Base-by-base conservation (phyloP, 2,329 filamentous ascomycete species). In the Nannizzia gypsea region DNA sequence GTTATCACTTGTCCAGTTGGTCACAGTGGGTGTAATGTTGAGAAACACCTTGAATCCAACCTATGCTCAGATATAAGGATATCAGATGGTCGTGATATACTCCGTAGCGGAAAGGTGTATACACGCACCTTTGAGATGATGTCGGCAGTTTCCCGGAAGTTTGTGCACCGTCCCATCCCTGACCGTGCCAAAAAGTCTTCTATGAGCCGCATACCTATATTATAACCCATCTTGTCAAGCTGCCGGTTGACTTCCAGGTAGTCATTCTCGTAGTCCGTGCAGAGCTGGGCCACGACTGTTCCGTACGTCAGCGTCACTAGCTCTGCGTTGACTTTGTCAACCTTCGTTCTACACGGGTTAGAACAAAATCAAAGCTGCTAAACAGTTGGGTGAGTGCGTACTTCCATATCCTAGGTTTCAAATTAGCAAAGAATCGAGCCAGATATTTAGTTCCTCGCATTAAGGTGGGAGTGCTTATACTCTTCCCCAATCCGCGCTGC, bases 11-110 rank as follows among this genome's bases (percentile, higher is more conserved):
- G 90, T 93, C 93, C 93, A 99, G 71, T 95, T 96, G 55, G 90
- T 90, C 64, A 97, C 86, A 6, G 86, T 88, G 0, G 93, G 93
- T 3, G 91, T 95, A 67, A 96, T 90, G 70, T 99, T 99, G 63
- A 99, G 83, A 73, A 99, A 99, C 65, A 99, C 96, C 77, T 99
- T 97, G 78, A 99, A 99, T 60, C 93, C 93, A 65, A 99, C 88
- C 89, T 96, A 54, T 6, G 9, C n/a, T 13, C 50, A 13, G 17
- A 6, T 50, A 26, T 50, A 20, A 54, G 4, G 1, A 20, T n/a
- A n/a, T 54, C 15, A 50, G 44, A 22, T 50, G 44, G 20, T 15
- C n/a, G 9, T 36, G 15, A 2, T 63, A 60, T 20, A 57, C 5
- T 17, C n/a, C 17, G 34, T 50, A 17, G 38, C 11, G 3, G 26